Percentiles rank a stretch among this genome's conserved stretches.
Conservation (phyloP, 345 rosid genomes). For the Kernera saxatilis region DNA sequence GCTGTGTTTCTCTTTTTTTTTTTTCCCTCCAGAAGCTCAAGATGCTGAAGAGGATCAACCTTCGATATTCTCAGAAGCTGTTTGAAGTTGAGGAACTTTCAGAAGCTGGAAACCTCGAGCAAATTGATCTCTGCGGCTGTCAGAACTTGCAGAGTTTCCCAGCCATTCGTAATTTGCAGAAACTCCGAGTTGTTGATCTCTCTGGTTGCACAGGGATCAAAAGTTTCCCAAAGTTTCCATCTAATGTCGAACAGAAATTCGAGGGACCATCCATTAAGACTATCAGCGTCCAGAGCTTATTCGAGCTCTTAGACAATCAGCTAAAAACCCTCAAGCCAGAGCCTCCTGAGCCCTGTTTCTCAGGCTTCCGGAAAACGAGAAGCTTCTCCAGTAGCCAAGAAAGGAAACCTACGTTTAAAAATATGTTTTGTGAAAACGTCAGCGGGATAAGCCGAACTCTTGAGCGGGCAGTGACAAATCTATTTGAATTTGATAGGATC, state of each 20-base stretch:
- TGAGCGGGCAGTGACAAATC: not conserved
- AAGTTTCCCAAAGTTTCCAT: not conserved
- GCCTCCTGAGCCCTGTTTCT: not conserved
- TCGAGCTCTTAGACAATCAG: not conserved
- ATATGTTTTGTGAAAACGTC: not conserved
- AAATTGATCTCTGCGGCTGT: conserved; percentile 5
- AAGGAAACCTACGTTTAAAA: not conserved
- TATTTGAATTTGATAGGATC: not conserved
- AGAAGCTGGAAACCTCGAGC: conserved; percentile 11
- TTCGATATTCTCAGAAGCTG: not conserved
- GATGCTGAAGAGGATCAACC: conserved; percentile 17
- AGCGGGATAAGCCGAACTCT: not conserved
- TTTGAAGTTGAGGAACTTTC: conserved; percentile 1
- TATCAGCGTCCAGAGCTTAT: not conserved
- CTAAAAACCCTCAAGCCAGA: not conserved
- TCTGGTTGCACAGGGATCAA: not conserved
- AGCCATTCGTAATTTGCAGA: not conserved
- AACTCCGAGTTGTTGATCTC: conserved; percentile 12
- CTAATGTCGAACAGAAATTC: not conserved
- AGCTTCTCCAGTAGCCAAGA: not conserved
- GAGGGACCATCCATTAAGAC: not conserved
- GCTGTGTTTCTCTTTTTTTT: not conserved
- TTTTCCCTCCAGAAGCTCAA: conserved; percentile 14
- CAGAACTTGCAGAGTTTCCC: conserved; percentile 5
- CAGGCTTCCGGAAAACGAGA: not conserved